Conservation (phyloP, 768 basidiomycete species). For the Mycena rebaudengoi region DNA sequence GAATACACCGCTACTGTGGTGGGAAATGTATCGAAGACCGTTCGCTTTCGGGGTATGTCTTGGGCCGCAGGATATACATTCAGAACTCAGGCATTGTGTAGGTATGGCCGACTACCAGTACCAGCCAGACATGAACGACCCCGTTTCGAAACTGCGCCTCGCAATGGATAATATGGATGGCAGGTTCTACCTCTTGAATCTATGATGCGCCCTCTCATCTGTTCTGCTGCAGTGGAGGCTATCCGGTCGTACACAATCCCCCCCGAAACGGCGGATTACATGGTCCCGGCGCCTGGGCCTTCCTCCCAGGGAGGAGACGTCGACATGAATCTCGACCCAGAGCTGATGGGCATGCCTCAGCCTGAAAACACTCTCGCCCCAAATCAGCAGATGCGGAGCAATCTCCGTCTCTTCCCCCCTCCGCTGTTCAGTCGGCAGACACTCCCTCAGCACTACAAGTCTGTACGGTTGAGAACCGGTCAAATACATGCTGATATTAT, state of each 20-base stretch:
- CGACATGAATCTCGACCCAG: conserved; percentile 64
- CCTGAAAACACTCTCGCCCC: conserved; percentile 18
- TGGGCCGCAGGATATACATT: neutral
- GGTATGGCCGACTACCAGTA: conserved; percentile 97
- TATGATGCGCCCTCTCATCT: neutral
- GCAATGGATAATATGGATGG: conserved; percentile 88
- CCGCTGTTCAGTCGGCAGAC: conserved; percentile 88
- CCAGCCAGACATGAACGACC: conserved; percentile 76
- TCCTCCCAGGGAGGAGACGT: conserved; percentile 29
- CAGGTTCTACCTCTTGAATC: conserved; percentile 42
- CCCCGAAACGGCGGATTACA: conserved; percentile 72
- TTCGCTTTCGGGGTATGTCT: conserved; percentile 88
- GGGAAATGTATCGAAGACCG: conserved; percentile 83
- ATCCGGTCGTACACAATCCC: conserved; percentile 77
- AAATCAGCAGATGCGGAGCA: conserved; percentile 50
- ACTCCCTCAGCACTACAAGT: conserved; percentile 87
- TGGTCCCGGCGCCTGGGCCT: conserved; percentile 37
- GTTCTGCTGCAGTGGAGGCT: conserved; percentile 63
- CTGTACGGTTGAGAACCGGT: conserved; percentile 14
- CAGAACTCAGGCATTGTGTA: conserved; percentile 35
- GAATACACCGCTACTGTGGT: conserved; percentile 80
- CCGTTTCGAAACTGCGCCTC: conserved; percentile 69
- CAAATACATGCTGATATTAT: neutral
- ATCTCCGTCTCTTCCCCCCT: conserved; percentile 83
- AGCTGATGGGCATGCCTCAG: conserved; percentile 37